Base-by-base conservation (phyloP, 2,329 filamentous ascomycete genomes). In the Epichloe baconii region DNA sequence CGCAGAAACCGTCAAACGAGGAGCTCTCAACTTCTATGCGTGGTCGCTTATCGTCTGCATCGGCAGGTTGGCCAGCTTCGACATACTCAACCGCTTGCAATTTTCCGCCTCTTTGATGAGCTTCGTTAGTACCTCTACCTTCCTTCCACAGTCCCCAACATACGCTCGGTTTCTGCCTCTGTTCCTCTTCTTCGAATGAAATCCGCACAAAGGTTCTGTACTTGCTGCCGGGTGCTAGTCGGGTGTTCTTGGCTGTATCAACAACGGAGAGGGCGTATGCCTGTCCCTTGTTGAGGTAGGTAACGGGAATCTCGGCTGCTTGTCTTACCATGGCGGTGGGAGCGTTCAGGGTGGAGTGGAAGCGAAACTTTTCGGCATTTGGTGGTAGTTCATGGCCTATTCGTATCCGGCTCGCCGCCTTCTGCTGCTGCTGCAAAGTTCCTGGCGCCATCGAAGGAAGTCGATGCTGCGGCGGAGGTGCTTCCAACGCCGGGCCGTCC, bases 241-340 rank as follows among this genome's bases (percentile, higher is more conserved):
- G 75, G 4, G 83, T 68, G 1, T 76, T 72, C 2, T 85, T 79
- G 5, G 75, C 73, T 0, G 86, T 93, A 63, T 98, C 93, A 45
- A 86, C 74, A 31, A 98, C 78, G 2, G 86, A 86, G 17, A 98
- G 73, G 0, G 87, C 86, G 65, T 98, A 98, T 15, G 89, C 88
- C 65, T 97, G 91, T 23, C 91, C 90, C 68, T 97, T 97, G 71
- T 98, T 98, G 17, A 98, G 78, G 64, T 98, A 98, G 0, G 91
- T 96, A n/a, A 97, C 81, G 0, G 93, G 93, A 23, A 97, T 94
- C 65, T 97, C 91, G 54, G 94, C 86, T 1, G 82, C 70, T 55
- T 89, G 83, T 66, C 86, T 94, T 62, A 94, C 85, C 93, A 97
- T 98, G 7, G 93, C 93, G 0, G 93, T 98, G 3, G 91, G 89